Evolutionary conservation across 23 red algal species (phyloP), one percentile per base, ranked within the genome.

Genomic region (Gracilaria caudata): DNA sequence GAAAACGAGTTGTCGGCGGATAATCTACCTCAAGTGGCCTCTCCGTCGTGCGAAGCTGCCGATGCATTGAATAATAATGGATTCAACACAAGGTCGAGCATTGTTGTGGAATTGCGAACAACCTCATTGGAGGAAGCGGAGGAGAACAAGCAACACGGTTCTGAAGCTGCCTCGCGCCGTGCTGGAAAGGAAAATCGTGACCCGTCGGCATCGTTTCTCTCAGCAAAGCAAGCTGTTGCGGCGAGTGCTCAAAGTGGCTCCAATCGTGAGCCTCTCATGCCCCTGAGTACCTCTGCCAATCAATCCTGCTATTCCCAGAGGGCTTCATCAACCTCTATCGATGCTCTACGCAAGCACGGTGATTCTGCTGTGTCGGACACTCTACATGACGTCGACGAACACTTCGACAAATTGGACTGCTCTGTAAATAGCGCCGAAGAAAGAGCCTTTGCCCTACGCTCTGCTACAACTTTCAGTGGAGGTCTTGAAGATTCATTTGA

Each of bases 231-330:
- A 21, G 23, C 28, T 25, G 19, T 21, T 75, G 8, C 70, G 8
- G 13, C 21, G 4, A 25, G 25, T 21, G 37, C 70, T 24, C 38
- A 17, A 45, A 13, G 2, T 3, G 1, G 5, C 49, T 12, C 70
- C 4, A 29, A 28, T 43, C 70, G 70, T 75, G 12, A 75, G 25
- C 39, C 43, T 47, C 70, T 75, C 40, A 75, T 75, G 70, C 40
- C 70, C 2, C 43, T 75, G 4, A 35, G 57, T 23, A 28, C 14
- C 57, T 60, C 57, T 28, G 57, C 8, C n/a, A 60, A 60, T 29
- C 57, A 17, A 7, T 7, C 23, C 3, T 36, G 30, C 0, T 21
- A 57, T 57, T 35, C 28, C 6, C 61, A 36, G 29, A 66, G 23
- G 17, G 2, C 7, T 20, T 4, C 57, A 8, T 60, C 30, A 3